Evolutionary conservation across 2,329 filamentous ascomycete genomes (phyloP).

Genomic region (Ophiostoma perfectum): DNA sequence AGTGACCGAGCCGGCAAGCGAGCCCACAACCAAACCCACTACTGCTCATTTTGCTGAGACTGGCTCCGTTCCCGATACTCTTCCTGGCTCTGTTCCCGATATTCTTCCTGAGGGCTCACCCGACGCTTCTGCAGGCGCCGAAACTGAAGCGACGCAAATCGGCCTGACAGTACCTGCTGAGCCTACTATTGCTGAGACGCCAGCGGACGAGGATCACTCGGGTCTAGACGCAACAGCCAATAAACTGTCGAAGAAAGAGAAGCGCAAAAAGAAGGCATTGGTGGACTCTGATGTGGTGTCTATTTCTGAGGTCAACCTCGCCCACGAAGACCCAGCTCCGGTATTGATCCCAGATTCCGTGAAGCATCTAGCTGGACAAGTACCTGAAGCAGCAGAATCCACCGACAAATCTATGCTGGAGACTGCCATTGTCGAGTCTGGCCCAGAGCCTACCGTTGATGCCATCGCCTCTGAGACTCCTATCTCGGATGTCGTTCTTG

Average conservation of each 20-base stretch:
- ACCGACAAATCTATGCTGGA: neutral
- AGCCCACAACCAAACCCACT: neutral
- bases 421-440: neutral
- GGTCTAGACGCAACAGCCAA: neutral
- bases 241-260: neutral
- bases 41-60: neutral
- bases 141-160: neutral
- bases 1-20: neutral
- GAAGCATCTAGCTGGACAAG: neutral
- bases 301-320: neutral
- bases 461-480: neutral
- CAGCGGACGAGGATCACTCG: neutral
- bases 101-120: neutral
- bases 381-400: neutral
- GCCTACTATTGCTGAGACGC: neutral
- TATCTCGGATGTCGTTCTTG: neutral
- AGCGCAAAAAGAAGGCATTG: neutral
- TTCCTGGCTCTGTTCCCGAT: neutral
- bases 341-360: neutral
- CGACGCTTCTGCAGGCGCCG: neutral
- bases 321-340: neutral
- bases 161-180: neutral
- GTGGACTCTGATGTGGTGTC: neutral
- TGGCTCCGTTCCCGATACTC: neutral
- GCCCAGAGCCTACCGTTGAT: neutral